A percentile compares a stretch with the other conserved stretches of the same genome.
These are phyloP conservation scores for Cenchrus fungigraminus DNA, from an alignment of 176 grass and related monocot species.

Conservation along the genomic window DNA sequence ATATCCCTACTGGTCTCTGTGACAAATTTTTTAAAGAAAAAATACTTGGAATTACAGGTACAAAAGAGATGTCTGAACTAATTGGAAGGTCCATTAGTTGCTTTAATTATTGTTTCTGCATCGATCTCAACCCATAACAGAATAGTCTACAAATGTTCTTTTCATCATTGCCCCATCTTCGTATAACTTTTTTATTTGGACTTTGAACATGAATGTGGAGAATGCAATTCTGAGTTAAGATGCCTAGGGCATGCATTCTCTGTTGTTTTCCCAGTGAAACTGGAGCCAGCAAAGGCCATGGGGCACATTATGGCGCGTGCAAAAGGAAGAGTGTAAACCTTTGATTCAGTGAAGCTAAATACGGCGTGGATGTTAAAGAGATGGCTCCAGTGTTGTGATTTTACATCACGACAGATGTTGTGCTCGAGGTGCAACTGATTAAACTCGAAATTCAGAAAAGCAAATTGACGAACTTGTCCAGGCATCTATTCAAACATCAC, in stretches of 20 bases:
- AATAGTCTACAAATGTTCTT: background rate
- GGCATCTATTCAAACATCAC: background rate
- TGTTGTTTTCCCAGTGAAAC: background rate
- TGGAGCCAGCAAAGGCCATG: constrained; percentile 59
- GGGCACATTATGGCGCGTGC: constrained; percentile 14
- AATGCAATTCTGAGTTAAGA: background rate
- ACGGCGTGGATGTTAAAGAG: background rate
- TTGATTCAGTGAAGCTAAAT: too few species aligned
- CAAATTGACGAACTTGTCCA: background rate
- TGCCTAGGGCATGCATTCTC: constrained; percentile 24
- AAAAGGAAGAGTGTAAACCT: too few species aligned
- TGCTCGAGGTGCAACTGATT: background rate
- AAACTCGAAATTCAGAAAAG: constrained; percentile 20
- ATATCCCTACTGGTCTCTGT: background rate
- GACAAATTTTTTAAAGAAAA: background rate
- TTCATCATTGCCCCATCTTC: background rate
- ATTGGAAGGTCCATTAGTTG: background rate
- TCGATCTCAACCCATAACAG: background rate
- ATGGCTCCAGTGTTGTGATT: background rate
- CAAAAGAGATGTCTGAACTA: constrained; percentile 32
- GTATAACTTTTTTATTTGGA: background rate
- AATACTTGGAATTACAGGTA: background rate
- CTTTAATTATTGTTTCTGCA: background rate
- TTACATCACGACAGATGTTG: constrained; percentile 1
- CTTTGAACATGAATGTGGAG: background rate